Base-by-base conservation (phyloP, 1,284 basidiomycete genomes). In the Exobasidium rhododendri region DNA sequence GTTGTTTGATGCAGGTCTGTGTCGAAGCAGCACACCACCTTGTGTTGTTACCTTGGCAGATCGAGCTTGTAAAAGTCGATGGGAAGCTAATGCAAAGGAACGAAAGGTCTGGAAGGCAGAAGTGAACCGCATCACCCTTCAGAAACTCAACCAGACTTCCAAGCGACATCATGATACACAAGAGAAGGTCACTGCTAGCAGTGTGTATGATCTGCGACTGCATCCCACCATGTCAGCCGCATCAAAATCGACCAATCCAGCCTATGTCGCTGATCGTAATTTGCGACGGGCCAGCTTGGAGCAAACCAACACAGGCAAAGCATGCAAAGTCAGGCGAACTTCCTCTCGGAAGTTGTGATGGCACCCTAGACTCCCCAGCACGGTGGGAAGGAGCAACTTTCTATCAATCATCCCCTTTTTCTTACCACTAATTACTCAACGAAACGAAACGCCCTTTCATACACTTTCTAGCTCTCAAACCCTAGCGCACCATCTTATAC, bases 51-150 rank as follows among this genome's bases (percentile, higher is more conserved):
- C 30, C 20, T 24, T 58, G 24, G 57, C 57, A 1, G 57, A 58
- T 30, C 20, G 30, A n/a, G 57, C 57, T 17, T 58, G 57, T 35
- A 51, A 32, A 32, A 51, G 46, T 35, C 20, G 57, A 17, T 47
- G 43, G 57, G 57, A 58, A 28, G 13, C 40, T 28, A 58, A 30
- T 32, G 28, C 28, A 11, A 58, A 58, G 26, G 57, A 58, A 44
- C n/a, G 57, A 17, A 46, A 47, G 24, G 57, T 28, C 14, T 58
- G 57, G 57, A 46, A 47, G n/a, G 57, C 26, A 22, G 57, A 58
- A 44, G 57, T 58, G 4, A 44, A 55, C 4, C 4, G 52, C 2
- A 55, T 55, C 3, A 31, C 52, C 13, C 30, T 55, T 26, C 20
- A 55, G 5, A 50, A 50, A 50, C 35, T 40, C 35, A 40, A 40